A percentile compares a stretch with the other conserved stretches of the same genome.
Evolutionary conservation across 2,329 filamentous ascomycete genomes (phyloP).

Genomic region (Penicillium thymicola): DNA sequence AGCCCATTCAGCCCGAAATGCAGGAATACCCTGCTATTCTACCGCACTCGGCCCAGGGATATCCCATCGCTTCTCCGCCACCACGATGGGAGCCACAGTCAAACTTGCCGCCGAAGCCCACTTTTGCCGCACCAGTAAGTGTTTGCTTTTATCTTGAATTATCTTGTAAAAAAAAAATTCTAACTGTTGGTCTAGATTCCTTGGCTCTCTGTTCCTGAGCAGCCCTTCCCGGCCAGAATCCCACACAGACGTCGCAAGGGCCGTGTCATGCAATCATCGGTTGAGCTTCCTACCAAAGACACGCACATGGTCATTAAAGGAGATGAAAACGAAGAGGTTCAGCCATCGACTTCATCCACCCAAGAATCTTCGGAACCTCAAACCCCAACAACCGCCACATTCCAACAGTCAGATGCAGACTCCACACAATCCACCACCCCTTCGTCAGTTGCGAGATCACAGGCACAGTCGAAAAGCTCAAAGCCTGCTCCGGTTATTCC

Average conservation of each 20-base stretch:
- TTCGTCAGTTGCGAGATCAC: constrained; percentile 47
- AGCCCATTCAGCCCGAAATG: constrained; percentile 29
- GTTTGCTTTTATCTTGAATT: not conserved
- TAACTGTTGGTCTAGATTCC: constrained; percentile 47
- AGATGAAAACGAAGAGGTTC: constrained; percentile 21
- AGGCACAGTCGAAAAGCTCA: constrained; percentile 31
- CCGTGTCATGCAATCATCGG: constrained; percentile 35
- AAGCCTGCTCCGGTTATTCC: constrained; percentile 47
- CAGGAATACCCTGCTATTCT: constrained; percentile 28
- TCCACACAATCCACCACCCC: constrained; percentile 56
- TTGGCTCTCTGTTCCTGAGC: constrained; percentile 58
- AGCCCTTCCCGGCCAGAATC: constrained; percentile 53
- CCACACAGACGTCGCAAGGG: constrained; percentile 46
- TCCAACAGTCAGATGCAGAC: constrained; percentile 56
- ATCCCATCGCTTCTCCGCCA: constrained; percentile 36
- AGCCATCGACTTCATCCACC: constrained; percentile 15
- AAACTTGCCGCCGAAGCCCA: constrained; percentile 24
- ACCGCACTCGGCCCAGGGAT: constrained; percentile 24
- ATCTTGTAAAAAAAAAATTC: no score
- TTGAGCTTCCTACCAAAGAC: constrained; percentile 54
- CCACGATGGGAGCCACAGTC: constrained; percentile 25
- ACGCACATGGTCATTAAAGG: constrained; percentile 22
- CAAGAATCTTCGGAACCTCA: constrained; percentile 46
- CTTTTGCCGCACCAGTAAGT: constrained; percentile 51
- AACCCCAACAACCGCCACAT: constrained; percentile 58